Conservation (phyloP, 2,329 filamentous ascomycete genomes). For the Nothopassalora personata region DNA sequence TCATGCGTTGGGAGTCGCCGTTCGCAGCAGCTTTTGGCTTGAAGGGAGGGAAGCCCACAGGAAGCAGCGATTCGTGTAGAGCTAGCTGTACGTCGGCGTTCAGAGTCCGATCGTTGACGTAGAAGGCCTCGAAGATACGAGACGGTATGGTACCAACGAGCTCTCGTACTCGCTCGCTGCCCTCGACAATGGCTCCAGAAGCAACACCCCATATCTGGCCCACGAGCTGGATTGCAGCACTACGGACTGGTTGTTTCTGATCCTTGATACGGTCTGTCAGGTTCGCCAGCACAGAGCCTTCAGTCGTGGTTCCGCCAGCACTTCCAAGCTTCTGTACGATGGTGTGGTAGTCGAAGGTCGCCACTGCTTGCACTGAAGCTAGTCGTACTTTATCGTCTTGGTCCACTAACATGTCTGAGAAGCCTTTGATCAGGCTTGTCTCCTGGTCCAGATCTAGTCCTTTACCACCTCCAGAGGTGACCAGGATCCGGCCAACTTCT, state of each 20-base stretch:
- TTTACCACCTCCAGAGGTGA: slow-evolving; percentile 86
- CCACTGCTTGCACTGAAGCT: slow-evolving; percentile 79
- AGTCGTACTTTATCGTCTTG: slow-evolving; percentile 86
- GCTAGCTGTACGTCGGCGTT: slow-evolving; percentile 80
- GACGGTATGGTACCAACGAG: slow-evolving; percentile 79
- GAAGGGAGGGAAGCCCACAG: slow-evolving; percentile 75
- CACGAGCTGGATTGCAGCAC: slow-evolving; percentile 79
- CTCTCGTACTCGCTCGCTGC: slow-evolving; percentile 67
- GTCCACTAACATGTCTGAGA: slow-evolving; percentile 79
- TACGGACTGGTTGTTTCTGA: slow-evolving; percentile 71
- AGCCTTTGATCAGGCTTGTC: slow-evolving; percentile 59
- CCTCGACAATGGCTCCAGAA: slow-evolving; percentile 75
- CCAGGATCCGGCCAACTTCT: slow-evolving; percentile 75
- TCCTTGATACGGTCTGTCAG: slow-evolving; percentile 87
- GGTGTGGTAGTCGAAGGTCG: slow-evolving; percentile 72
- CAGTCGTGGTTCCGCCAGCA: slow-evolving; percentile 66
- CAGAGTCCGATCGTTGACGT: slow-evolving; percentile 82
- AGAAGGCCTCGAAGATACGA: slow-evolving; percentile 79
- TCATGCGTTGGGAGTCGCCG: slow-evolving; percentile 56
- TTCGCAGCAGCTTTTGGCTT: slow-evolving; percentile 47
- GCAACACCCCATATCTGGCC: slow-evolving; percentile 92
- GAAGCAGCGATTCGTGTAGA: slow-evolving; percentile 82
- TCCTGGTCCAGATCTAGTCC: slow-evolving; percentile 82
- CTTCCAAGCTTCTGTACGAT: slow-evolving; percentile 76
- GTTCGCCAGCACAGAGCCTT: slow-evolving; percentile 72